Evolutionary conservation across 495 filamentous ascomycete species (phyloP).

Genomic region (Niebla homalea): DNA sequence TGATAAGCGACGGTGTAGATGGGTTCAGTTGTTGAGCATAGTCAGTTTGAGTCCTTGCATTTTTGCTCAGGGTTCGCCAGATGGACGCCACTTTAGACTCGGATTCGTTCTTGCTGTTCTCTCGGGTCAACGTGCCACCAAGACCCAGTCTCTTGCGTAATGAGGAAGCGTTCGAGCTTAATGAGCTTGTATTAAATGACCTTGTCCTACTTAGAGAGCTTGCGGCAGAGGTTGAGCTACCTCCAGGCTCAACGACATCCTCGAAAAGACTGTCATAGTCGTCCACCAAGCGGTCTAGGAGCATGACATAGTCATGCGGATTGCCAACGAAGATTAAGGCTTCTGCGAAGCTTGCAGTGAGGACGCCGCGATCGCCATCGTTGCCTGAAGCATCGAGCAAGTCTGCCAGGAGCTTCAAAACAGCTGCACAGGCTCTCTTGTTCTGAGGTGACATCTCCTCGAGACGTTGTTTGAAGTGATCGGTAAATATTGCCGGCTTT

Average conservation of each 20-base stretch:
- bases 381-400: conserved; percentile 88
- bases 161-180: conserved; percentile 66
- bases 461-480: conserved; percentile 65
- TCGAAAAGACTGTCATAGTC: conserved; percentile 83
- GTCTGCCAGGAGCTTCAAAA: conserved; percentile 76
- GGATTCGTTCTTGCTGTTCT: conserved; percentile 59
- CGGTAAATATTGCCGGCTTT: conserved; percentile 52
- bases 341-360: conserved; percentile 86
- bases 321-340: conserved; percentile 65
- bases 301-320: conserved; percentile 72
- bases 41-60: conserved; percentile 42
- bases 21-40: conserved; percentile 39
- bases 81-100: conserved; percentile 65
- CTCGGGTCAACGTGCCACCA: conserved; percentile 49
- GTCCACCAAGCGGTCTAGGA: conserved; percentile 84
- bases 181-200: conserved; percentile 40
- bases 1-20: conserved; percentile 49
- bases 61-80: conserved; percentile 83
- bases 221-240: conserved; percentile 12
- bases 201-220: conserved; percentile 36
- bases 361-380: conserved; percentile 78
- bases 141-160: conserved; percentile 73
- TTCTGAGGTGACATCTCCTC: conserved; percentile 83
- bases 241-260: conserved; percentile 22
- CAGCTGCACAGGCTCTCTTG: conserved; percentile 68